Evolutionary conservation across 495 filamentous ascomycete genomes (phyloP), one percentile per base, ranked within the genome.

Genomic region (Sabuloglossum arenarium): DNA sequence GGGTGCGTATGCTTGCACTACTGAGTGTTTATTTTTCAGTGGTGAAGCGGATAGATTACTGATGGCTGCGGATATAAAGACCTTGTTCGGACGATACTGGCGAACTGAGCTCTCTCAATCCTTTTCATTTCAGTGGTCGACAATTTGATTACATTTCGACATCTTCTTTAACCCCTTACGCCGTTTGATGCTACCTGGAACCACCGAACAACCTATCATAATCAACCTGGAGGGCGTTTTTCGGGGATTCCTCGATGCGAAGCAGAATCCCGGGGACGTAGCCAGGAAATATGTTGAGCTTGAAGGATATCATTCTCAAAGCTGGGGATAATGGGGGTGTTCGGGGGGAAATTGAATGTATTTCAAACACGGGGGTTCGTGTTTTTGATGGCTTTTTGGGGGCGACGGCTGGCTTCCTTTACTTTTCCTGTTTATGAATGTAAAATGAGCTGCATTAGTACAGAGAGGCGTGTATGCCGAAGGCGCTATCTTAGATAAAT

Each of bases 71-170:
- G 47, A 19, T 31, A 42, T 32, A 42, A 54, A 89, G 87, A 95
- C 58, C 82, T 95, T 56, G 89, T 95, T 61, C 85, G 88, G 63
- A 94, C 85, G 37, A 94, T 95, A 69, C 82, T 95, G 60, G 88
- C 86, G 67, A 94, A 95, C 71, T 95, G 76, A 75, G 16, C 21
- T 19, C 39, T 43, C 3, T 3, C 12, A 21, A 14, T 37, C n/a
- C n/a, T n/a, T n/a, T n/a, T n/a, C n/a, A n/a, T n/a, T n/a, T n/a
- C n/a, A n/a, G n/a, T n/a, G n/a, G n/a, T n/a, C n/a, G n/a, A n/a
- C n/a, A n/a, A n/a, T n/a, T n/a, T n/a, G n/a, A n/a, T n/a, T n/a
- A n/a, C 34, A 37, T 14, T 37, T 14, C 34, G 4, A 37, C 4
- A 12, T 43, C 19, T 21, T n/a, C 12, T 43, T 43, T 1, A 10